Percentiles rank a stretch among this genome's conserved stretches.
Conservation (phyloP, 73 alveolate genomes). For the Symbiodinium natans region DNA sequence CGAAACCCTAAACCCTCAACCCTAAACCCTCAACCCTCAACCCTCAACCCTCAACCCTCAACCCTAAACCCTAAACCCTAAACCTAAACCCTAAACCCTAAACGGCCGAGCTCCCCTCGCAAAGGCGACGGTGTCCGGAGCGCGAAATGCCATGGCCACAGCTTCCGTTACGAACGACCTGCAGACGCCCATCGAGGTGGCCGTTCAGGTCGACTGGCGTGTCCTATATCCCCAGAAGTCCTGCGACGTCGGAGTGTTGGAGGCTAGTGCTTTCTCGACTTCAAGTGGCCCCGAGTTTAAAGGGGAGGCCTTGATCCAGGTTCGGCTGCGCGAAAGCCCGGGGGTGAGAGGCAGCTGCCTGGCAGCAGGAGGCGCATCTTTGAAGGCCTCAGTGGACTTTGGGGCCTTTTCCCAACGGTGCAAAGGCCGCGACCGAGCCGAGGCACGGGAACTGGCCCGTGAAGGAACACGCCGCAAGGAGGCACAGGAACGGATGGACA, state of each 20-base stretch:
- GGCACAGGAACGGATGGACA: not conserved
- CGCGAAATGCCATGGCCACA: not conserved
- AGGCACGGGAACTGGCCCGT: not conserved
- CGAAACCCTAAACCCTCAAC: too few species aligned
- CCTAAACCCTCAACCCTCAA: too few species aligned
- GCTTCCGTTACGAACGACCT: not conserved
- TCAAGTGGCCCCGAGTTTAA: too few species aligned
- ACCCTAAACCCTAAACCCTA: too few species aligned
- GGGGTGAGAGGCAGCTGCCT: not conserved
- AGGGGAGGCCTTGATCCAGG: not conserved
- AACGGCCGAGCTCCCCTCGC: not conserved
- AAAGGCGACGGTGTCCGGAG: not conserved
- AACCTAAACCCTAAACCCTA: too few species aligned
- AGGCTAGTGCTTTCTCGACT: too few species aligned
- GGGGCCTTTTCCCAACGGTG: not conserved
- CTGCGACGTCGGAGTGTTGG: not conserved
- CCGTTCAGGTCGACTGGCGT: not conserved
- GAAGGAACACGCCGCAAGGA: not conserved
- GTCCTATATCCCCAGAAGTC: not conserved
- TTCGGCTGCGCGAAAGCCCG: not conserved
- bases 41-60: too few species aligned
- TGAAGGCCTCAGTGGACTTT: not conserved
- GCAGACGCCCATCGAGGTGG: not conserved
- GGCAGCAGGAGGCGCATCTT: not conserved
- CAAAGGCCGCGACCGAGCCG: slow-evolving; percentile 2